Conservation (phyloP, 148 eudicot species). For the Camellia japonica region DNA sequence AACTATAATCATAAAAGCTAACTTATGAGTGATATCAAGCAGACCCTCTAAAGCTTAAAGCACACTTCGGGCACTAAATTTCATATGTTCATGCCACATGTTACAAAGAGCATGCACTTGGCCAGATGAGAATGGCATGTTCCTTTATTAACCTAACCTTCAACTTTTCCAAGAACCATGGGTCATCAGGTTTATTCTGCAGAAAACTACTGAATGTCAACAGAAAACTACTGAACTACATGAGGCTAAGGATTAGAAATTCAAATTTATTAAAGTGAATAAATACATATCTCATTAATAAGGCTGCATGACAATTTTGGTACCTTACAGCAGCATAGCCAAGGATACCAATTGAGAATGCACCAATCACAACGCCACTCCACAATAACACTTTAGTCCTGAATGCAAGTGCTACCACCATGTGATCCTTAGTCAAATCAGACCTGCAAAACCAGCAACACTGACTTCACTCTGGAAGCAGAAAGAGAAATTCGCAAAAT, state of each 20-base stretch:
- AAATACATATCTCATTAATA: neutral
- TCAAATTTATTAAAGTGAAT: neutral
- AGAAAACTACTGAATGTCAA: neutral
- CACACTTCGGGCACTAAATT: too few species aligned
- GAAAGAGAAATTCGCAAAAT: too few species aligned
- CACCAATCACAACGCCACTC: constrained; percentile 65
- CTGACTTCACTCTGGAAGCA: neutral
- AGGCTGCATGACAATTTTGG: neutral
- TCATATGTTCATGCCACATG: neutral
- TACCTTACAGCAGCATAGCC: constrained; percentile 71
- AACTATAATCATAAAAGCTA: too few species aligned
- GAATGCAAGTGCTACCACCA: constrained; percentile 61
- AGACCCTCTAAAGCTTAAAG: too few species aligned
- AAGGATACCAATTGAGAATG: constrained; percentile 66
- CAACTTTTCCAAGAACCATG: neutral
- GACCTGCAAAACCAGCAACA: constrained; percentile 43
- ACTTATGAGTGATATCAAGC: too few species aligned
- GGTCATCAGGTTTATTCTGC: neutral
- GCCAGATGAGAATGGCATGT: neutral
- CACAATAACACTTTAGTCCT: constrained; percentile 55
- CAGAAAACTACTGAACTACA: neutral
- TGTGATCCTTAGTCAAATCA: constrained; percentile 71
- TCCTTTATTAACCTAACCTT: neutral
- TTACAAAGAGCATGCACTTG: neutral
- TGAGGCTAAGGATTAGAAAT: neutral